Evolutionary conservation across 2,329 filamentous ascomycete genomes (phyloP), one percentile per base, ranked within the genome.

Genomic region (Arachnomyces sp.): DNA sequence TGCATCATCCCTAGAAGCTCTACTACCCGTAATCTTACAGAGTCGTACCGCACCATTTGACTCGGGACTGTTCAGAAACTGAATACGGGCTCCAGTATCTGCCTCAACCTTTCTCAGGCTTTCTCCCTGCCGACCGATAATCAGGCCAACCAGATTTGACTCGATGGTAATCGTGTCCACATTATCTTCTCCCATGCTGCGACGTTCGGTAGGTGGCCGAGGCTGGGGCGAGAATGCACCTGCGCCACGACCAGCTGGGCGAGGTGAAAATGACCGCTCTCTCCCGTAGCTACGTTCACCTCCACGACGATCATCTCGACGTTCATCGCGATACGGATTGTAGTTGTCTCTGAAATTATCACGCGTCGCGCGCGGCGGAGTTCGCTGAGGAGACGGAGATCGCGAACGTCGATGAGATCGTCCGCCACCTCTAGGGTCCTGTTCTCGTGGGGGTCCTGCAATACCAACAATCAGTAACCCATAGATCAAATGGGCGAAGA

Each of bases 71-170:
- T 87, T 84, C 44, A 94, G 74, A 59, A 95, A 95, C 64, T 95
- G 88, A 17, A 95, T 87, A 44, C 88, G 76, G 52, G 87, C 89
- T 39, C 79, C 79, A 35, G 83, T 87, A 52, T 93, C 86, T 34
- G 77, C 72, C 63, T 95, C 89, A 49, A 95, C 86, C 43, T 86
- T 81, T 50, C 86, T 75, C 32, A 95, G 69, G 52, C 93, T 95
- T 66, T 95, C 89, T 50, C 88, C 88, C 56, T 89, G 84, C 44
- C 88, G 80, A 39, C 88, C 88, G 57, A 95, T 95, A 55, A 95
- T 93, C 28, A 95, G 72, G 31, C 88, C 88, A 38, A 95, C 88
- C 35, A 94, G 74, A 53, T 80, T 85, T 15, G 86, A 87, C 58
- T 94, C 87, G 54, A 95, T 87, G 53, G 84, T 77, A 50, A 95